A percentile compares a stretch with the other conserved stretches of the same genome.
Evolutionary conservation across 2,329 filamentous ascomycete genomes (phyloP).

Genomic region (Pezicula rhizophila): DNA sequence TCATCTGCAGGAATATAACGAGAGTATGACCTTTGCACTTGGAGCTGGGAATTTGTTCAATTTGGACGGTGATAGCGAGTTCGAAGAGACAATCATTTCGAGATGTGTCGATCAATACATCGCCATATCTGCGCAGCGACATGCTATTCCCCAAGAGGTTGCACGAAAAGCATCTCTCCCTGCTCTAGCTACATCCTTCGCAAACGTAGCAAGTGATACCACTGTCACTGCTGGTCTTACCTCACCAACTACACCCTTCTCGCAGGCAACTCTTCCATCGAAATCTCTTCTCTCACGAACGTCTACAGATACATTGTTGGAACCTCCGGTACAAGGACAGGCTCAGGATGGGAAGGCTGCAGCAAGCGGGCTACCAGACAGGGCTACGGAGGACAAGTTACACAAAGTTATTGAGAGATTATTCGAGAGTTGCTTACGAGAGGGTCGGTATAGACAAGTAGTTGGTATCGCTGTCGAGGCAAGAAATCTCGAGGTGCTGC

Average conservation of each 20-base stretch:
- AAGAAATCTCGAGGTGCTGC: constrained; percentile 81
- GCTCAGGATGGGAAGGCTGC: constrained; percentile 29
- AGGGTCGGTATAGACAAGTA: constrained; percentile 88
- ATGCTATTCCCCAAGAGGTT: constrained; percentile 43
- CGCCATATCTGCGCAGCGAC: constrained; percentile 59
- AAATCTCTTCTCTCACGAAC: constrained; percentile 91
- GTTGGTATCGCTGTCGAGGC: constrained; percentile 96
- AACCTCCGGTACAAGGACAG: constrained; percentile 39
- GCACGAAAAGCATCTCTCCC: constrained; percentile 44
- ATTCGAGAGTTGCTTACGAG: constrained; percentile 82
- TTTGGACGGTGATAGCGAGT: constrained; percentile 84
- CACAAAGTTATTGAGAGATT: constrained; percentile 81
- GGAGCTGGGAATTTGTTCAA: constrained; percentile 93
- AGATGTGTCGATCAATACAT: constrained; percentile 99
- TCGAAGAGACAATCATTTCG: constrained; percentile 97
- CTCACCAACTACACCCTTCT: constrained; percentile 91
- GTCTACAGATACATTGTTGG: constrained; percentile 56
- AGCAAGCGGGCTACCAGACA: constrained; percentile 45
- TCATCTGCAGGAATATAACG: constrained; percentile 96
- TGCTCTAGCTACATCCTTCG: constrained; percentile 70
- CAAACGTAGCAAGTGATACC: constrained; percentile 58
- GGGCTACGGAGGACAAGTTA: constrained; percentile 71
- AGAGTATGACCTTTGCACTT: constrained; percentile 97
- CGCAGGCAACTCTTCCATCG: constrained; percentile 84
- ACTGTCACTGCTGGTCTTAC: constrained; percentile 56